Conservation (phyloP, 1,284 basidiomycete genomes). For the Leccinum proliferum region DNA sequence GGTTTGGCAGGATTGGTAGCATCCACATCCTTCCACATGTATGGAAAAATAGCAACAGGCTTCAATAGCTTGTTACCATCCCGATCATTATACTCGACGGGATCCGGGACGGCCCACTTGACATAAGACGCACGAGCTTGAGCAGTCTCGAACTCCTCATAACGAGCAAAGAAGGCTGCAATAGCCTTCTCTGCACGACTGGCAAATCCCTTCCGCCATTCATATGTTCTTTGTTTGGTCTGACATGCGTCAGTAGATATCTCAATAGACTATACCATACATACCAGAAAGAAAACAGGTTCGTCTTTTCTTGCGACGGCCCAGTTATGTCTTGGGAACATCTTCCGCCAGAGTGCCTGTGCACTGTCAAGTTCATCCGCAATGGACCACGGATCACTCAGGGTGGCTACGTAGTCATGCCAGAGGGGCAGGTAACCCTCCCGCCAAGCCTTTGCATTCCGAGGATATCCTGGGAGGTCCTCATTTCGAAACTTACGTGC, state of each 20-base stretch:
- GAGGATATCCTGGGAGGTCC: too few relatives aligned
- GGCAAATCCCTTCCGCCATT: neutral
- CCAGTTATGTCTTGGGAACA: too few relatives aligned
- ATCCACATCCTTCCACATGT: neutral
- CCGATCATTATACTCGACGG: neutral
- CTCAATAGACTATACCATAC: too few relatives aligned
- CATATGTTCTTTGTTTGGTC: neutral
- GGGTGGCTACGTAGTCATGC: too few relatives aligned
- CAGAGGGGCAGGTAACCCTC: too few relatives aligned
- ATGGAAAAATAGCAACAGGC: neutral
- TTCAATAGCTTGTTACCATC: neutral
- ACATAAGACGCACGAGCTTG: neutral
- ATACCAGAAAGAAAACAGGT: too few relatives aligned
- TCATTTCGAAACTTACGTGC: too few relatives aligned
- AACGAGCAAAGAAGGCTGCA: neutral
- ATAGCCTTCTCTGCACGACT: neutral
- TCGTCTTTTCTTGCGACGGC: too few relatives aligned
- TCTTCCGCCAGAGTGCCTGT: too few relatives aligned
- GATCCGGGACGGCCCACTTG: neutral
- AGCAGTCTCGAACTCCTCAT: neutral
- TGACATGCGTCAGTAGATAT: neutral
- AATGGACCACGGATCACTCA: too few relatives aligned
- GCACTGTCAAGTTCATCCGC: too few relatives aligned
- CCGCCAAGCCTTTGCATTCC: too few relatives aligned
- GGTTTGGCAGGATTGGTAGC: neutral